Evolutionary conservation across 192 early-diverging fungal genomes (phyloP).

Genomic region (Rhizophlyctis rosea): DNA sequence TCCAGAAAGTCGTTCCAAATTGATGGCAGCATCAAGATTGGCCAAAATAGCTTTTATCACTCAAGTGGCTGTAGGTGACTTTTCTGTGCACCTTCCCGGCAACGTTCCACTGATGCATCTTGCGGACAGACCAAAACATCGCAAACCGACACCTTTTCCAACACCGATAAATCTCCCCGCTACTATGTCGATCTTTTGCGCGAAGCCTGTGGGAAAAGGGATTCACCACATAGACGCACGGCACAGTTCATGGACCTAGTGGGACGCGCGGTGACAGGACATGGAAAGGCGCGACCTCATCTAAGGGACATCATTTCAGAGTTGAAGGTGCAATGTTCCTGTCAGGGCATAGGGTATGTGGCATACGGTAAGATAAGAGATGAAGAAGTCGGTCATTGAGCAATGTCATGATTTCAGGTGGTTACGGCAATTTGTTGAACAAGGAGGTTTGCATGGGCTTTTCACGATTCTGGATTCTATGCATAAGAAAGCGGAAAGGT

Average conservation of each 20-base stretch:
- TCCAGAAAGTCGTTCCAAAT: background rate
- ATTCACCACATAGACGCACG: slow-evolving; percentile 24
- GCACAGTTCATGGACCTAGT: slow-evolving; percentile 34
- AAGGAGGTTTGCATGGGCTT: slow-evolving; percentile 34
- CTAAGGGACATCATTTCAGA: slow-evolving; percentile 36
- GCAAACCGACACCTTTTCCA: background rate
- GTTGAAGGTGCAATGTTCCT: slow-evolving; percentile 33
- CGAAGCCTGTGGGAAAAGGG: slow-evolving; percentile 7
- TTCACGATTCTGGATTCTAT: slow-evolving; percentile 35
- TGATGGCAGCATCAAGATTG: slow-evolving; percentile 16
- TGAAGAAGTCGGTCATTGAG: background rate
- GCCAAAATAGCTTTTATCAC: slow-evolving; percentile 10
- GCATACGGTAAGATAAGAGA: background rate
- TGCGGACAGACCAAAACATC: slow-evolving; percentile 11
- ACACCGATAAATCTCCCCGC: slow-evolving; percentile 26
- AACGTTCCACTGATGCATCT: slow-evolving; percentile 9
- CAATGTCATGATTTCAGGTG: slow-evolving; percentile 28
- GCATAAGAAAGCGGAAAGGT: slow-evolving; percentile 41
- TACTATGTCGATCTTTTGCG: slow-evolving; percentile 40
- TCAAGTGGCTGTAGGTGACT: too few relatives aligned
- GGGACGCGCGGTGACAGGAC: slow-evolving; percentile 12
- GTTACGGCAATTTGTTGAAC: slow-evolving; percentile 38
- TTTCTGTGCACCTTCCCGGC: too few relatives aligned
- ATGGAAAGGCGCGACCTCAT: slow-evolving; percentile 7
- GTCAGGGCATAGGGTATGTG: slow-evolving; percentile 20